Evolutionary conservation across 352 stramenopile genomes (phyloP), one percentile per base, ranked within the genome.

Genomic region (Peronospora destructor): DNA sequence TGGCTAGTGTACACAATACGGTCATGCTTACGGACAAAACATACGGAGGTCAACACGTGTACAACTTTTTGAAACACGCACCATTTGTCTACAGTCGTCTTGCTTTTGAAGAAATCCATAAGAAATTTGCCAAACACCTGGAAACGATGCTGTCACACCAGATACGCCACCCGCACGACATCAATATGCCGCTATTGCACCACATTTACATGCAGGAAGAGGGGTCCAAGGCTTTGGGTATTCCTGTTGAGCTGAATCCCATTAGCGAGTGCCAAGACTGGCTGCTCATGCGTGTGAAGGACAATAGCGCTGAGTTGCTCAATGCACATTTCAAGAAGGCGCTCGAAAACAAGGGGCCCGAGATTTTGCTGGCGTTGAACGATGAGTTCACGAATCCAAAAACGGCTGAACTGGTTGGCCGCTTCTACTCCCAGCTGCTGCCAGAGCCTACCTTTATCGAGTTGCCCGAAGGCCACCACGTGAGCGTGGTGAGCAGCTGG

Each of bases 181-280:
- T 92, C 17, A 92, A 92, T 51, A 79, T 92, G 56, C 81, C 81
- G 35, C 59, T 92, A 38, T 49, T 92, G 48, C 79, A 92, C 40
- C 78, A 90, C 54, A 84, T 89, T 36, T 92, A 87, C 64, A 92
- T 92, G 81, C 66, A 80, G 54, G 78, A 90, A 42, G 76, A 92
- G 64, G 79, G 81, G 2, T 71, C 73, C 7, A 64, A 63, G 23
- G 29, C 56, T 39, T 64, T 90, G 2, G 59, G 62, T 11, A 73
- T 92, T 25, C 81, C 81, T 0, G 60, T 86, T n/a, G 66, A 73
- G 56, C 81, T 85, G 19, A 86, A 86, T 25, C 75, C 77, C 16
- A 39, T 91, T 16, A 59, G 48, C 6, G 81, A 92, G 55, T 85
- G 73, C 52, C 66, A 88, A 41, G 76, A 92, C 56, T 92, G 77